Conservation (phyloP, 495 filamentous ascomycete species). For the Poronia punctata region DNA sequence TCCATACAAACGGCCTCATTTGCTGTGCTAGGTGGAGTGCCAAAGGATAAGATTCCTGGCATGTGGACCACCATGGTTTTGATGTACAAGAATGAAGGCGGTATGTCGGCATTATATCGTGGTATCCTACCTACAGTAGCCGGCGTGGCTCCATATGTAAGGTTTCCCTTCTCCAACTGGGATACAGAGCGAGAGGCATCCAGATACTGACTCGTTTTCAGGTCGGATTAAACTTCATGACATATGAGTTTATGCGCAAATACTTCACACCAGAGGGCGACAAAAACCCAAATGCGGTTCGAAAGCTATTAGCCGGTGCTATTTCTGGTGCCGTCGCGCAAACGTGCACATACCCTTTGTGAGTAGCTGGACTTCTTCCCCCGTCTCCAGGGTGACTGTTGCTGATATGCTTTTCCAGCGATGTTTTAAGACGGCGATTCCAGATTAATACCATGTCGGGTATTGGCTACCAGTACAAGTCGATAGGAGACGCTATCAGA, state of each 20-base stretch:
- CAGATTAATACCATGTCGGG: constrained; percentile 99
- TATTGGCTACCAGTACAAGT: constrained; percentile 94
- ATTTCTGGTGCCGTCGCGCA: constrained; percentile 94
- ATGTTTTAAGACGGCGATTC: constrained; percentile 91
- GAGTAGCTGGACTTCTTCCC: constrained; percentile 28
- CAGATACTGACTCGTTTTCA: constrained; percentile 31
- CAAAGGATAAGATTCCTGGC: constrained; percentile 66
- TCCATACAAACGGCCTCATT: constrained; percentile 97
- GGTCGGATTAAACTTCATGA: constrained; percentile 98
- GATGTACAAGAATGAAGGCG: constrained; percentile 92
- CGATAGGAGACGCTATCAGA: constrained; percentile 73
- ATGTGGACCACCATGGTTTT: constrained; percentile 79
- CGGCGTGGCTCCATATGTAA: constrained; percentile 90
- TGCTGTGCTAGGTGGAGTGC: constrained; percentile 53
- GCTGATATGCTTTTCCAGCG: constrained; percentile 45
- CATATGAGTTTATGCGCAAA: constrained; percentile 80
- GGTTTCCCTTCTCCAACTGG: constrained; percentile 19
- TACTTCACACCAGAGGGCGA: constrained; percentile 85
- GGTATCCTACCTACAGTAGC: constrained; percentile 91
- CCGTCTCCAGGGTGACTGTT: background rate
- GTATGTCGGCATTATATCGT: constrained; percentile 74
- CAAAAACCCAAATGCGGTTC: constrained; percentile 66
- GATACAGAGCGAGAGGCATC: background rate
- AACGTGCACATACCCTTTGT: constrained; percentile 98
- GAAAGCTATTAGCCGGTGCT: constrained; percentile 84